Conservation (phyloP, 495 filamentous ascomycete species). For the Aspergillus haitiensis region DNA sequence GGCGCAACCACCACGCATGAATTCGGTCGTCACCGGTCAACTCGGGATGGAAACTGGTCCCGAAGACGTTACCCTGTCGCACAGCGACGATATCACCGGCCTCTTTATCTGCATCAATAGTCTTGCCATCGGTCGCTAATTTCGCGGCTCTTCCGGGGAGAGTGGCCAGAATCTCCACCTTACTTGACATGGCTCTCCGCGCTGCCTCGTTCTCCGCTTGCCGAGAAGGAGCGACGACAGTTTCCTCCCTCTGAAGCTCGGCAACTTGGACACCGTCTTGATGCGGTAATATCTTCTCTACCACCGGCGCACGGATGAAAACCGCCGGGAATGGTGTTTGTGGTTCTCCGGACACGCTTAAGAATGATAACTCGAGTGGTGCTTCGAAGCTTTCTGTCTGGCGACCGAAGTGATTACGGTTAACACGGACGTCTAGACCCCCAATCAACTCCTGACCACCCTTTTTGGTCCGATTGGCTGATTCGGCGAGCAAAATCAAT, state of each 20-base stretch:
- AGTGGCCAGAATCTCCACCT: constrained; percentile 52
- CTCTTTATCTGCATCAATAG: constrained; percentile 45
- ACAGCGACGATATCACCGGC: constrained; percentile 88
- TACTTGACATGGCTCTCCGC: constrained; percentile 42
- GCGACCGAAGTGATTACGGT: constrained; percentile 93
- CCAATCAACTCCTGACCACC: constrained; percentile 94
- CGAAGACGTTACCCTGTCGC: constrained; percentile 89
- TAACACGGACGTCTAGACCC: constrained; percentile 85
- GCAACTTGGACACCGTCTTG: constrained; percentile 51
- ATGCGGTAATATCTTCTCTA: constrained; percentile 73
- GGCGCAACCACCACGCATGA: constrained; percentile 88
- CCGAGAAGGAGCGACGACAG: constrained; percentile 65
- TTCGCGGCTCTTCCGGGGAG: constrained; percentile 48
- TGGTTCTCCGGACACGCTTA: constrained; percentile 38
- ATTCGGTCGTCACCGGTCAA: constrained; percentile 86
- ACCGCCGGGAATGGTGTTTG: constrained; percentile 71
- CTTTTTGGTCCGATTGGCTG: constrained; percentile 82
- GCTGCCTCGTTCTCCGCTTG: constrained; percentile 44
- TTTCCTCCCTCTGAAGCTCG: constrained; percentile 55
- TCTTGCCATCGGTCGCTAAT: constrained; percentile 39
- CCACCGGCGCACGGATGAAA: constrained; percentile 93
- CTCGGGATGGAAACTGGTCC: constrained; percentile 96
- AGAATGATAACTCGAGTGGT: constrained; percentile 71
- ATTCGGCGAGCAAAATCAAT: constrained; percentile 85
- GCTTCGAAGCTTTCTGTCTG: constrained; percentile 92